Evolutionary conservation across 2,329 filamentous ascomycete genomes (phyloP).

Genomic region (Hirsutella thompsonii): DNA sequence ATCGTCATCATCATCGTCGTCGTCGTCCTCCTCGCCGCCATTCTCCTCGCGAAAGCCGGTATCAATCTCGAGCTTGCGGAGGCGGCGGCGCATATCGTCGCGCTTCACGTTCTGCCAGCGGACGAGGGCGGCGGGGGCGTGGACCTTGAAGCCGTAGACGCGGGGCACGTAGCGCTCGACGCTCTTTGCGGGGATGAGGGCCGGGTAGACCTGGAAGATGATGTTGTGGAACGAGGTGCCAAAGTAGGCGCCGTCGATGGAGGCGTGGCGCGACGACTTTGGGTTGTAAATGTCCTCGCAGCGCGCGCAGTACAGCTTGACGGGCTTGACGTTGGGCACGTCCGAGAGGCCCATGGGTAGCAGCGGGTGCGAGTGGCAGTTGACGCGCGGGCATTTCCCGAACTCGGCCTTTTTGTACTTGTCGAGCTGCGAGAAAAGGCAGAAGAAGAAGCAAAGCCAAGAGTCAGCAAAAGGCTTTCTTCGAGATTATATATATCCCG

Average conservation of each 20-base stretch:
- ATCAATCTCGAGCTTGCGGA: slow-evolving; percentile 61
- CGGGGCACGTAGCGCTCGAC: slow-evolving; percentile 76
- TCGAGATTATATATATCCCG: no score
- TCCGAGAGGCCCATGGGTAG: slow-evolving; percentile 93
- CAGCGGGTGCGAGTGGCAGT: slow-evolving; percentile 86
- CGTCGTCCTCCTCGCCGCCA: slow-evolving; percentile 46
- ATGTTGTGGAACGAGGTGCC: slow-evolving; percentile 98
- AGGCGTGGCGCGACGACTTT: slow-evolving; percentile 88
- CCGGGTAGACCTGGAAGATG: slow-evolving; percentile 94
- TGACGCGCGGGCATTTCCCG: slow-evolving; percentile 91
- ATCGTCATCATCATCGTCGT: slow-evolving; percentile 46
- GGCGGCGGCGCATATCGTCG: slow-evolving; percentile 67
- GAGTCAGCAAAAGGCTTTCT: no score
- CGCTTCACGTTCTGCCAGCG: slow-evolving; percentile 81
- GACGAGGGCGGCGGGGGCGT: slow-evolving; percentile 74
- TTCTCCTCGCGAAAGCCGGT: slow-evolving; percentile 65
- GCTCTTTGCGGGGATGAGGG: slow-evolving; percentile 76
- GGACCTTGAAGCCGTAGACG: slow-evolving; percentile 92
- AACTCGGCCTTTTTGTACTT: slow-evolving; percentile 99
- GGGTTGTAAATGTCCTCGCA: slow-evolving; percentile 99
- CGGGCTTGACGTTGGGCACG: slow-evolving; percentile 72
- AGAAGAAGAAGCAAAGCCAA: slow-evolving; percentile 2
- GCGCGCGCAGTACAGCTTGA: slow-evolving; percentile 92
- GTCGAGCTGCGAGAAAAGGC: slow-evolving; percentile 53
- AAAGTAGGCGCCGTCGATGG: slow-evolving; percentile 96